Conservation (phyloP, 257 asterid genomes). For the Craterostigma plantagineum region DNA sequence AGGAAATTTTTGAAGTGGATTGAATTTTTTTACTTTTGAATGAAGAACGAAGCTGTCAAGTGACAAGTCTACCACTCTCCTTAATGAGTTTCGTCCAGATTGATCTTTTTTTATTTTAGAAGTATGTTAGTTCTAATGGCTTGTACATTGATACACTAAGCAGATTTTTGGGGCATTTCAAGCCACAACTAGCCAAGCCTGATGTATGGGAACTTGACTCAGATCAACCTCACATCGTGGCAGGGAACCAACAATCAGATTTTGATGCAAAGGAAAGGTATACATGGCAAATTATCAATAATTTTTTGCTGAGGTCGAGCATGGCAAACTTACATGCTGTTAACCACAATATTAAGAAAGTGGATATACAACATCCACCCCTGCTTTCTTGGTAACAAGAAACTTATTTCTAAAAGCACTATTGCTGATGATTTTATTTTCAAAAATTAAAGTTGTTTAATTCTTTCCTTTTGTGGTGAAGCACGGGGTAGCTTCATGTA, state of each 20-base stretch:
- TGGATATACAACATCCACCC: too few species aligned
- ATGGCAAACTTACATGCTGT: too few species aligned
- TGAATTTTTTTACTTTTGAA: conserved; percentile 2
- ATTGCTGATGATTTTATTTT: too few species aligned
- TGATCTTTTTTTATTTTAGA: not conserved
- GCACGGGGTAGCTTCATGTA: too few species aligned
- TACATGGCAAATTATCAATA: conserved; percentile 4
- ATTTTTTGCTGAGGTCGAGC: conserved; percentile 8
- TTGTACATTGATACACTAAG: conserved; percentile 12
- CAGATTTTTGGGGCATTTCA: conserved; percentile 91
- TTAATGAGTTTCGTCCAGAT: not conserved
- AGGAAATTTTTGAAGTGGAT: conserved; percentile 1
- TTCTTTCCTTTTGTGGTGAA: not conserved
- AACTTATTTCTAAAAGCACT: too few species aligned
- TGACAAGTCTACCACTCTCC: not conserved
- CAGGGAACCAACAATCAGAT: conserved; percentile 34
- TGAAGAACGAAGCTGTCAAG: too few species aligned
- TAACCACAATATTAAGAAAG: too few species aligned
- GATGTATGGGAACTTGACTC: conserved; percentile 81
- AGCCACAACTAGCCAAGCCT: conserved; percentile 67
- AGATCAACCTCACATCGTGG: conserved; percentile 39
- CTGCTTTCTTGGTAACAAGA: too few species aligned
- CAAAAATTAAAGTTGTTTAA: too few species aligned
- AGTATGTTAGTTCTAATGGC: conserved; percentile 3
- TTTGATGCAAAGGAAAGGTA: conserved; percentile 47